Conservation (phyloP, 768 basidiomycete species). For the Pisolithus albus region DNA sequence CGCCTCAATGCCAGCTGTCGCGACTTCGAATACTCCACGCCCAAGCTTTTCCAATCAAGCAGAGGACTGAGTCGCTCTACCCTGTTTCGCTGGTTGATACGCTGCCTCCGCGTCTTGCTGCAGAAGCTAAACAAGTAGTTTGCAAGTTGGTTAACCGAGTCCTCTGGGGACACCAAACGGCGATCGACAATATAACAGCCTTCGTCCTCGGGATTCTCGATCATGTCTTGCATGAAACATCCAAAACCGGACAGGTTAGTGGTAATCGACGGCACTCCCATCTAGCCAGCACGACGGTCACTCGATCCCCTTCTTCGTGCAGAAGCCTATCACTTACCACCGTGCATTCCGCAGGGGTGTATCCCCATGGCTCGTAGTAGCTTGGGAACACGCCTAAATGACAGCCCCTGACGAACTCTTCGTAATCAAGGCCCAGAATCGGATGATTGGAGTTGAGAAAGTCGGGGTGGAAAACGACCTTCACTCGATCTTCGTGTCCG, state of each 20-base stretch:
- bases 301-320: neutral
- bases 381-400: slow-evolving; percentile 98
- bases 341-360: slow-evolving; percentile 98
- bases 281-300: slow-evolving; percentile 37
- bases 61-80: slow-evolving; percentile 91
- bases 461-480: slow-evolving; percentile 97
- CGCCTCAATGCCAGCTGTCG: slow-evolving; percentile 85
- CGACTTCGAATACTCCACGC: slow-evolving; percentile 95
- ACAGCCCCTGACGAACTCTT: slow-evolving; percentile 97
- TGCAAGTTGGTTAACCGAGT: slow-evolving; percentile 80
- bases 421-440: slow-evolving; percentile 94
- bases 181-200: slow-evolving; percentile 97
- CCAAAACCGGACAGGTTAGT: slow-evolving; percentile 98
- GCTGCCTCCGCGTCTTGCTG: slow-evolving; percentile 83
- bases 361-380: slow-evolving; percentile 96
- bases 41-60: slow-evolving; percentile 97
- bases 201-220: slow-evolving; percentile 90
- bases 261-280: slow-evolving; percentile 97
- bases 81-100: slow-evolving; percentile 98
- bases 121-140: slow-evolving; percentile 70
- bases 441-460: slow-evolving; percentile 98
- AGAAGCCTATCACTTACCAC: slow-evolving; percentile 53
- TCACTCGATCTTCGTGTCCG: slow-evolving; percentile 79
- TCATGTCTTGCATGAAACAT: slow-evolving; percentile 97
- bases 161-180: slow-evolving; percentile 82